Evolutionary conservation across 1,284 basidiomycete genomes (phyloP), one percentile per base, ranked within the genome.

Genomic region (Tilletia indica): DNA sequence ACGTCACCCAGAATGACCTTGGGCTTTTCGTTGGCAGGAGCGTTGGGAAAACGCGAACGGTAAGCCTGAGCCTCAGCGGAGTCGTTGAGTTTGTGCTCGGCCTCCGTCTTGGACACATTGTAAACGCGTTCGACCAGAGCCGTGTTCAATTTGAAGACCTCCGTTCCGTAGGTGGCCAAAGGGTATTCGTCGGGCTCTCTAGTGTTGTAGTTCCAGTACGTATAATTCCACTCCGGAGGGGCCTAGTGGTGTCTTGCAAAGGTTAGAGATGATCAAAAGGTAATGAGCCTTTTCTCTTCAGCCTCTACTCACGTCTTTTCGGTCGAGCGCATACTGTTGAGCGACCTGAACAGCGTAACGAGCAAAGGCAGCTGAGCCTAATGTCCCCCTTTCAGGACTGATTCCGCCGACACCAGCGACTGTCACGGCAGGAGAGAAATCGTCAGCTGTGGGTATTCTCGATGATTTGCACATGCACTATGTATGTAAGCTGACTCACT

Each of bases 81-180:
- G 78, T 88, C 87, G 69, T 83, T 85, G 19, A 88, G 81, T 21
- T 34, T 21, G n/a, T 14, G 25, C 56, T 21, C 19, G 19, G 45
- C 79, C 21, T 86, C 83, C 5, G 75, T 80, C 64, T 80, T 77
- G 0, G 85, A 85, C 68, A 86, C 79, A n/a, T 70, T 72, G 31
- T 85, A 74, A 1, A 85, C 87, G 16, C 78, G 74, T 63, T 86
- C 83, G n/a, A 87, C 84, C 16, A 88, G 82, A 70, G 84, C 85
- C 45, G 86, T 86, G 80, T 88, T 88, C 70, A 88, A 79, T 79
- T 87, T 86, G 76, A 86, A 88, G 9, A 88, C 85, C 81, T 88
- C 87, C 14, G 87, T 88, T 36, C 88, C 88, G 76, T 88, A 87
- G 48, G 87, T 78, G 39, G 75, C 74, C 11, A 72, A 71, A 0